Evolutionary conservation across 192 early-diverging fungal genomes (phyloP).

Genomic region (Pilobolus umbonatus): DNA sequence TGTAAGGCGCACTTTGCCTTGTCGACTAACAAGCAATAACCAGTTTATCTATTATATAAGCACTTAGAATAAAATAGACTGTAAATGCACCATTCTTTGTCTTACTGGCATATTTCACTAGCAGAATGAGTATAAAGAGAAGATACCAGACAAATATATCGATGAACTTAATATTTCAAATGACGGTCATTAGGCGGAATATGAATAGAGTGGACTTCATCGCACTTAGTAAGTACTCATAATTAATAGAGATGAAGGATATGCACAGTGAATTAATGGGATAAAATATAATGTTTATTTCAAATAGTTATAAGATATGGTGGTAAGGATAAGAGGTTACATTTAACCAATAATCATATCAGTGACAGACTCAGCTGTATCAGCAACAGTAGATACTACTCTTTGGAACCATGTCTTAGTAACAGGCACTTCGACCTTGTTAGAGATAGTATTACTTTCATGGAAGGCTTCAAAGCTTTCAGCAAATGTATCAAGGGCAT

Average conservation of each 20-base stretch:
- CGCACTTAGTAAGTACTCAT: too few relatives aligned
- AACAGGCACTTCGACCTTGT: slow-evolving; percentile 3
- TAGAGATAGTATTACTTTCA: neutral
- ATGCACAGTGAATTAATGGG: too few relatives aligned
- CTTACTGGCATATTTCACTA: neutral
- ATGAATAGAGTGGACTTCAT: too few relatives aligned
- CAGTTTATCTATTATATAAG: slow-evolving; percentile 56
- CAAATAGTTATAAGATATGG: too few relatives aligned
- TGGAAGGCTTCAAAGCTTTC: slow-evolving; percentile 16
- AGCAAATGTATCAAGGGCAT: slow-evolving; percentile 15
- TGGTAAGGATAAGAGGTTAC: too few relatives aligned
- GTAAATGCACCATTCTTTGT: neutral
- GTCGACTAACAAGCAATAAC: slow-evolving; percentile 73
- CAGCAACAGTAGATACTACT: neutral
- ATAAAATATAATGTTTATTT: too few relatives aligned
- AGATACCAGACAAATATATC: too few relatives aligned
- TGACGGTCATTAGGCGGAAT: too few relatives aligned
- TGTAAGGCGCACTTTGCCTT: slow-evolving; percentile 77
- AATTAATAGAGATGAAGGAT: too few relatives aligned
- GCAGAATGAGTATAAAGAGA: neutral
- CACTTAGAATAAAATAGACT: neutral
- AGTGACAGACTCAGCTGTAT: neutral
- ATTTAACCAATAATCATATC: slow-evolving; percentile 8
- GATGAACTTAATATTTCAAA: too few relatives aligned
- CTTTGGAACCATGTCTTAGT: slow-evolving; percentile 11